phyloP scores from a whole-genome alignment of 257 asterid species.

The Galeopsis tetrahit region DNA sequence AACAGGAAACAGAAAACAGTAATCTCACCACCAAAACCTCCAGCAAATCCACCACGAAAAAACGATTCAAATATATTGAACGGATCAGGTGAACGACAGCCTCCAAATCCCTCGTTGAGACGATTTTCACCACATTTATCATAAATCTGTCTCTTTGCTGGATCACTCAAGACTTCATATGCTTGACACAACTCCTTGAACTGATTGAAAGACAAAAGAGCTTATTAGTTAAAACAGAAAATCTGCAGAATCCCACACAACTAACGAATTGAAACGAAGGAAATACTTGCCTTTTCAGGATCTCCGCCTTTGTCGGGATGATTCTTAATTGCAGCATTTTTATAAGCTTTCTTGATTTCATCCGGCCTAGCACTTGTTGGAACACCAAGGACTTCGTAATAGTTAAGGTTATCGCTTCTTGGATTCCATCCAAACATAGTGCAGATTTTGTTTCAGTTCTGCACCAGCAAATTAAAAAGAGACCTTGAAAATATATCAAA shows the following conservation, averaged over 20 bases:
- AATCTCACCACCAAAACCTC: constrained; percentile 40
- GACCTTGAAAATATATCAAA: neutral
- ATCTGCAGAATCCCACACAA: neutral
- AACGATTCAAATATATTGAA: constrained; percentile 57
- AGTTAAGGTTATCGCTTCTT: constrained; percentile 47
- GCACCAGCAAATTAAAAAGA: constrained; percentile 6
- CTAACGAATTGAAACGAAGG: constrained; percentile 2
- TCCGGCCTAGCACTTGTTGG: constrained; percentile 49
- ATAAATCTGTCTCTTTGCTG: constrained; percentile 52
- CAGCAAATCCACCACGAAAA: constrained; percentile 44
- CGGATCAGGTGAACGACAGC: constrained; percentile 46
- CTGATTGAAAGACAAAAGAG: constrained; percentile 31
- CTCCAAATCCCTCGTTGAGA: constrained; percentile 55
- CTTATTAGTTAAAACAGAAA: neutral
- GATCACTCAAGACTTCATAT: constrained; percentile 59
- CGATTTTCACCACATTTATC: constrained; percentile 65
- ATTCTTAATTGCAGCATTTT: constrained; percentile 57
- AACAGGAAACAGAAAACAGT: neutral
- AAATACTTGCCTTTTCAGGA: constrained; percentile 51
- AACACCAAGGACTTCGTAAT: constrained; percentile 58
- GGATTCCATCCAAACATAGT: constrained; percentile 52
- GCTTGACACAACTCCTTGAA: constrained; percentile 67
- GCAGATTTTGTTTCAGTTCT: constrained; percentile 13
- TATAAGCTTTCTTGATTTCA: constrained; percentile 62
- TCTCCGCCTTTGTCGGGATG: constrained; percentile 74